Conservation (phyloP, 2,329 filamentous ascomycete species). For the Exophiala calicioides region DNA sequence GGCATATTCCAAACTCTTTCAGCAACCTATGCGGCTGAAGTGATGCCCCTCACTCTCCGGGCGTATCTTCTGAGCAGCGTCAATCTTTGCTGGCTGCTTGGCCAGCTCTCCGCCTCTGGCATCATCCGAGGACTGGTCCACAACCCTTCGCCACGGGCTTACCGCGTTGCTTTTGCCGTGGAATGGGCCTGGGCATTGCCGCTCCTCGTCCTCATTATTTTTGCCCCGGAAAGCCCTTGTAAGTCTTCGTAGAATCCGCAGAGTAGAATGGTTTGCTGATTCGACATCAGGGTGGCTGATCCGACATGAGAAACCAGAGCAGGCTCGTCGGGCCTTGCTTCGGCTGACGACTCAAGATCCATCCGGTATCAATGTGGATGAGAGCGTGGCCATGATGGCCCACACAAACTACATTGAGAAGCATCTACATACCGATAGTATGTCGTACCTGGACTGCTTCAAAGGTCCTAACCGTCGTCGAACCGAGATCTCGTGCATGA, state of each 20-base stretch:
- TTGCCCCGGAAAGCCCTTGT: constrained; percentile 31
- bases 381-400: constrained; percentile 41
- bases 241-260: constrained; percentile 38
- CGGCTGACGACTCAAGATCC: too few species aligned
- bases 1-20: constrained; percentile 26
- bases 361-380: constrained; percentile 31
- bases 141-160: constrained; percentile 20
- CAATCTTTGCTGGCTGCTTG: constrained; percentile 65
- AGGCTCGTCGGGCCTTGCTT: too few species aligned
- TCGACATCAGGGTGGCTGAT: too few species aligned
- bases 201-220: constrained; percentile 23
- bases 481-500: constrained; percentile 44
- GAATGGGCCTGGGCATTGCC: constrained; percentile 33
- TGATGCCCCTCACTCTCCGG: constrained; percentile 60
- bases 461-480: constrained; percentile 38
- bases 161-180: constrained; percentile 30
- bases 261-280: too few species aligned
- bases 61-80: constrained; percentile 62
- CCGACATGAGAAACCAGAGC: too few species aligned
- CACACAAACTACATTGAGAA: constrained; percentile 41
- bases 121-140: constrained; percentile 28
- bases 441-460: constrained; percentile 36
- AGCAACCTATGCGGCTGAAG: constrained; percentile 67
- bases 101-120: constrained; percentile 54
- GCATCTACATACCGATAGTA: constrained; percentile 25